Evolutionary conservation across 352 stramenopile species (phyloP), one percentile per base, ranked within the genome.

Genomic region (Pythium myriotylum): DNA sequence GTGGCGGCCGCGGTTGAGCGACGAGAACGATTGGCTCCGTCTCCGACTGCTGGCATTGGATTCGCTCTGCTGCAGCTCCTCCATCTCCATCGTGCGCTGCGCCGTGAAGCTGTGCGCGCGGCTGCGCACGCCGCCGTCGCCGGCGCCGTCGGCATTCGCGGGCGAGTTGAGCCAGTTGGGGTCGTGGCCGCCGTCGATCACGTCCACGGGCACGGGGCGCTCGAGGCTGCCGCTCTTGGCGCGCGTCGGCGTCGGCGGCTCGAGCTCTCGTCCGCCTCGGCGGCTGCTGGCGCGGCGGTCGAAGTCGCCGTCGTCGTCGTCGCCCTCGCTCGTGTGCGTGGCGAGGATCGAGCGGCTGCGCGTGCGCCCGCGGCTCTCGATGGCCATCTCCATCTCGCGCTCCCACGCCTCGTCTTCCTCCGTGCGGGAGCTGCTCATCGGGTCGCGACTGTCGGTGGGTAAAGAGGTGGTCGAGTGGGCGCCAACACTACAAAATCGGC

Each of bases 321-420:
- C 61, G 32, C 65, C 56, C 13, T 81, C 65, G 59, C 82, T 76
- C 12, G 72, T 56, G 51, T 65, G 54, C 17, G 62, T 70, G 13
- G 62, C 84, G n/a, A 92, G 68, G 63, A 95, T 91, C 50, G 86
- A 95, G 43, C 82, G 84, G 42, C 82, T 92, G 46, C 86, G 84
- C 52, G 81, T 88, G 49, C 86, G 84, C 1, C 84, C 86, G 57
- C 86, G 81, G 59, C 73, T 71, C 39, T 91, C 70, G 22, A 95
- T 83, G 14, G 81, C 77, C 27, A 73, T 73, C 67, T 95, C 86
- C 86, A 95, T 95, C 68, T 95, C 86, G 14, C 63, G 66, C 63
- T 95, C 86, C 86, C 86, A 95, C 26, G 67, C 73, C 8, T 73
- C 77, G 17, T 81, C 77, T 12, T 78, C 68, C 22, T 84, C 74